Conservation (phyloP, 208 protist genomes). For the Leishmania tarentolae region DNA sequence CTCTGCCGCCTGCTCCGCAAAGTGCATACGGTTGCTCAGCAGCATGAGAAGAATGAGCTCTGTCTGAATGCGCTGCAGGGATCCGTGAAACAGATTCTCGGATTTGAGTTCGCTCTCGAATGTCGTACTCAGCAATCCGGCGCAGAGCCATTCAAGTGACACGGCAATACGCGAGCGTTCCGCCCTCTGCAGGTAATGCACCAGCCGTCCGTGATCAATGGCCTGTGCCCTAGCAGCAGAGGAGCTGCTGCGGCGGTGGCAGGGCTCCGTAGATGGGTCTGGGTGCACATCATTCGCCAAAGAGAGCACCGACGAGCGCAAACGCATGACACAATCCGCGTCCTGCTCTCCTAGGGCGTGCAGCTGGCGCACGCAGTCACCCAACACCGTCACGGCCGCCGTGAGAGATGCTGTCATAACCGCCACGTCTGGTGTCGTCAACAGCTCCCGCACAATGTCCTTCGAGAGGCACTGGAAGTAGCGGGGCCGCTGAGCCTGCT, state of each 20-base stretch:
- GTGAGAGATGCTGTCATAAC: slow-evolving; percentile 7
- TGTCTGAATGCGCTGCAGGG: slow-evolving; percentile 28
- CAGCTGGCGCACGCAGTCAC: slow-evolving; percentile 30
- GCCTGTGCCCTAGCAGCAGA: background rate
- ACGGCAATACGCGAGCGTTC: slow-evolving; percentile 34
- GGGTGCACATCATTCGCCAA: slow-evolving; percentile 37
- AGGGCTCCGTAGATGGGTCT: background rate
- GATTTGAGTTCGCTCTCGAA: slow-evolving; percentile 51
- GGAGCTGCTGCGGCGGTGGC: background rate
- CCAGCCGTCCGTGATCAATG: slow-evolving; percentile 12
- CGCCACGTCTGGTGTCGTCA: slow-evolving; percentile 15
- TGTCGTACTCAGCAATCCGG: slow-evolving; percentile 54
- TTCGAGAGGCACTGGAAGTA: slow-evolving; percentile 42
- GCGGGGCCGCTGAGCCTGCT: slow-evolving; percentile 33
- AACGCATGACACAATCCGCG: slow-evolving; percentile 26
- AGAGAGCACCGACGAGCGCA: slow-evolving; percentile 37
- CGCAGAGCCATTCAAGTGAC: slow-evolving; percentile 63
- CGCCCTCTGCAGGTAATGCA: slow-evolving; percentile 36
- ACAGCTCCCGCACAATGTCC: slow-evolving; percentile 22
- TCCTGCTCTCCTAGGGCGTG: slow-evolving; percentile 33
- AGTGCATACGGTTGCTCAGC: slow-evolving; percentile 60
- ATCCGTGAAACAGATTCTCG: slow-evolving; percentile 72
- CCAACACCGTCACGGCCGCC: slow-evolving; percentile 24
- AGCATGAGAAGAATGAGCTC: slow-evolving; percentile 70
- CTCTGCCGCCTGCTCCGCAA: slow-evolving; percentile 55